Conservation (phyloP, 306 rosid species). For the Pueraria montana region DNA sequence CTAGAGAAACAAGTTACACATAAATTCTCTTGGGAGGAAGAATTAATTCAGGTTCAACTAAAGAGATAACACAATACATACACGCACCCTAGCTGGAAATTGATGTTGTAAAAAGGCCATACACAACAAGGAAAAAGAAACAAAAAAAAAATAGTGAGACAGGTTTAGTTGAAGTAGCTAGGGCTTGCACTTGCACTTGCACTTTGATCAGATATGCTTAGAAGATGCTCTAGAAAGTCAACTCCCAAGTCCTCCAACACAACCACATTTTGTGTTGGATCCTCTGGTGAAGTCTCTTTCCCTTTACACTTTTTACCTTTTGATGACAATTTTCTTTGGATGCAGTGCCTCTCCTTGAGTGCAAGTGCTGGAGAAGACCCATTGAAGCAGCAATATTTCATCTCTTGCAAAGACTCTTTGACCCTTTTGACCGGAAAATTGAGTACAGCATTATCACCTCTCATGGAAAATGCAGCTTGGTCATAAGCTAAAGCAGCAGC, state of each 20-base stretch:
- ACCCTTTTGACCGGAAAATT: too few relatives aligned
- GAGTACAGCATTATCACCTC: too few relatives aligned
- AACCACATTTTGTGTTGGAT: constrained; percentile 16
- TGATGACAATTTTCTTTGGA: too few relatives aligned
- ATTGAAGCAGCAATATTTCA: too few relatives aligned
- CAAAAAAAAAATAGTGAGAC: neutral
- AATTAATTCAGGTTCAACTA: too few relatives aligned
- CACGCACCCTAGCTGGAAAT: neutral
- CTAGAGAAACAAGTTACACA: neutral
- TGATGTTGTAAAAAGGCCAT: neutral
- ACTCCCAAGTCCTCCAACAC: constrained; percentile 68
- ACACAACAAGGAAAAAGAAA: neutral
- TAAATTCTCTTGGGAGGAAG: neutral
- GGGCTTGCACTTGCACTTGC: too few relatives aligned
- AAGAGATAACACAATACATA: neutral
- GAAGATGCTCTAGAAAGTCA: constrained; percentile 73
- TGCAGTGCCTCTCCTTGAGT: too few relatives aligned
- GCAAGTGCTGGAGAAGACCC: too few relatives aligned
- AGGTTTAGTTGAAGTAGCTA: constrained; percentile 1
- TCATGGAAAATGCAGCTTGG: too few relatives aligned
- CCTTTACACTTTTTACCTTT: constrained; percentile 30
- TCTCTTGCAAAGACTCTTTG: too few relatives aligned
- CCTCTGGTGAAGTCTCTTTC: constrained; percentile 17
- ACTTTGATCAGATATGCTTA: constrained; percentile 45
- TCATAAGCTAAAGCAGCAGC: too few relatives aligned